Evolutionary conservation across 306 rosid species (phyloP).

Genomic region (Castanea sativa): DNA sequence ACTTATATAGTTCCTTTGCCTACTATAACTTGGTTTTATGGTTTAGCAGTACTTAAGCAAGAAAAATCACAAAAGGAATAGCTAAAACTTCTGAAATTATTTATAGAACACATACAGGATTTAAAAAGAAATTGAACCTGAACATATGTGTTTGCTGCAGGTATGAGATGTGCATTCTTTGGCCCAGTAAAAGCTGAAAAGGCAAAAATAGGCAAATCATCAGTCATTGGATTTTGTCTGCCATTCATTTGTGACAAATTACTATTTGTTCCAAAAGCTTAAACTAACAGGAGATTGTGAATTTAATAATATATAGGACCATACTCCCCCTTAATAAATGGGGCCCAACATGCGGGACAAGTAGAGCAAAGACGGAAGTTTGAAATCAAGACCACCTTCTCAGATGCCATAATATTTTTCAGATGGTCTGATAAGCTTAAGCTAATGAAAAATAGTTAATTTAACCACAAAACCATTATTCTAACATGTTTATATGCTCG

Average conservation of each 20-base stretch:
- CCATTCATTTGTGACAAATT: slow-evolving; percentile 18
- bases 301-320: no score
- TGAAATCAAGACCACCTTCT: no score
- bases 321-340: no score
- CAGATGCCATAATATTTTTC: no score
- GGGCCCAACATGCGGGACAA: no score
- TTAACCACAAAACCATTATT: no score
- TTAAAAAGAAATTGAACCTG: slow-evolving; percentile 54
- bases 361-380: no score
- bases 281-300: no score
- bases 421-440: no score
- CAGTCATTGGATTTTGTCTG: slow-evolving; percentile 29
- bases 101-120: background rate
- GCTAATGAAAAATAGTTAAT: no score
- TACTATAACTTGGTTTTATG: background rate
- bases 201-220: slow-evolving; percentile 25
- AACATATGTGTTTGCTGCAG: slow-evolving; percentile 81
- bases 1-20: background rate
- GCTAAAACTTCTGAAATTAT: background rate
- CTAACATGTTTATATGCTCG: slow-evolving; percentile 2
- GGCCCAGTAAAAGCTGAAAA: slow-evolving; percentile 83
- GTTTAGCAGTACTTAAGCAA: background rate
- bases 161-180: slow-evolving; percentile 57
- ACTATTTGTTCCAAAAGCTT: background rate
- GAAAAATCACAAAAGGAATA: background rate